phyloP scores from a whole-genome alignment of 2,329 filamentous ascomycete genomes.

The Sporothrix globosa region DNA sequence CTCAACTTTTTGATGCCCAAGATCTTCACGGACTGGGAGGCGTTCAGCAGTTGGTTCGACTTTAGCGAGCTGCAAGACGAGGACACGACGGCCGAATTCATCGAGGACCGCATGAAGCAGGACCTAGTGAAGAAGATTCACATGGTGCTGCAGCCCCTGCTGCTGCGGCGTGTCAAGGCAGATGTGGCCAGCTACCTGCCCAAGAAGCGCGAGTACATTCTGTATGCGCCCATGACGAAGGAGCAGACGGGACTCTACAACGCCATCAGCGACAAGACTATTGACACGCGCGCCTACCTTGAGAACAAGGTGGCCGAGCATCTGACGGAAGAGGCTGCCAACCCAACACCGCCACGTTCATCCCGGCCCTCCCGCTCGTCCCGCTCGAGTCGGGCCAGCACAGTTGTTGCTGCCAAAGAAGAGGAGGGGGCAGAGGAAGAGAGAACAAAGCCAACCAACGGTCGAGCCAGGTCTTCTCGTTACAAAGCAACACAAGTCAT shows the following conservation, averaged over 20 bases:
- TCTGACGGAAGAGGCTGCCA: conserved; percentile 49
- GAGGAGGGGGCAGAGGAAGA: neutral
- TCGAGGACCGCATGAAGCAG: conserved; percentile 76
- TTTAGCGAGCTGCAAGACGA: conserved; percentile 91
- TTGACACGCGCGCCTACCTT: conserved; percentile 72
- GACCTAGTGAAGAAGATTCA: conserved; percentile 89
- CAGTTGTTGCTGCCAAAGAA: conserved; percentile 35
- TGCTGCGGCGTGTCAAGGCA: conserved; percentile 85
- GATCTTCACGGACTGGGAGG: conserved; percentile 90
- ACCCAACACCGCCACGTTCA: neutral
- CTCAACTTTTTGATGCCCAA: conserved; percentile 90
- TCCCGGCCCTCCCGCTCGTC: conserved; percentile 41
- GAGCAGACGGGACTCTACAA: conserved; percentile 91
- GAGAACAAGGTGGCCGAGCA: conserved; percentile 76
- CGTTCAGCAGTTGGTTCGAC: conserved; percentile 95
- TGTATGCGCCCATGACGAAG: conserved; percentile 88
- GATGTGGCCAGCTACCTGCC: conserved; percentile 92
- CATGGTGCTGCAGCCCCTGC: conserved; percentile 85
- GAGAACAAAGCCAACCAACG: neutral
- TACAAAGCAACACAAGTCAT: conserved; percentile 13
- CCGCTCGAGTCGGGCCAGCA: conserved; percentile 47
- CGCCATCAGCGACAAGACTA: conserved; percentile 59
- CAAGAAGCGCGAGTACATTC: conserved; percentile 93
- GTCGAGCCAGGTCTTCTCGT: conserved; percentile 37
- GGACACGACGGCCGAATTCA: conserved; percentile 73